A percentile compares a stretch with the other conserved stretches of the same genome.
Conservation (phyloP, 306 rosid species). For the Sicyos edulis region DNA sequence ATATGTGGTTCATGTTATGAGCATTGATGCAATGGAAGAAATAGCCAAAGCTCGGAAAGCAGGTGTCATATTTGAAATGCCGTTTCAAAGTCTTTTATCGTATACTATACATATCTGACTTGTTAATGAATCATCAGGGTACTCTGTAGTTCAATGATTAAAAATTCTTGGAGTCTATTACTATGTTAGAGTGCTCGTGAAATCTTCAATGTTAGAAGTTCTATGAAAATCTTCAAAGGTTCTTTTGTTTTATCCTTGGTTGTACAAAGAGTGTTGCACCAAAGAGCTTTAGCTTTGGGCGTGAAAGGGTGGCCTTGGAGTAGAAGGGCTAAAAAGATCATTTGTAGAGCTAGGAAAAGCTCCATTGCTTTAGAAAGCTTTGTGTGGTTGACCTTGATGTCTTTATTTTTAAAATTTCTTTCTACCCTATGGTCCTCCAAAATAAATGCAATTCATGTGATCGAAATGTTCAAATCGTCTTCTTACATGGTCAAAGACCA, state of each 20-base stretch:
- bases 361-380: not conserved
- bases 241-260: not conserved
- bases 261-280: not conserved
- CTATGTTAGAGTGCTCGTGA: not conserved
- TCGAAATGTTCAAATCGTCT: not conserved
- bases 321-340: not conserved
- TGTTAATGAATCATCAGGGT: not conserved
- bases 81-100: not conserved
- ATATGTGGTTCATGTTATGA: slow-evolving; percentile 92
- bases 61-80: slow-evolving; percentile 49
- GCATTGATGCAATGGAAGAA: slow-evolving; percentile 97
- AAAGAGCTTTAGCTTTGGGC: not conserved
- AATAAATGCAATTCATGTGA: not conserved
- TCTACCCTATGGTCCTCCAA: not conserved
- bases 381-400: slow-evolving; percentile 2
- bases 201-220: not conserved
- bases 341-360: not conserved
- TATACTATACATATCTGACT: not conserved
- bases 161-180: not conserved
- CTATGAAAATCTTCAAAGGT: not conserved
- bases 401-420: not conserved
- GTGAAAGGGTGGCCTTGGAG: not conserved
- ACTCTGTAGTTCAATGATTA: not conserved
- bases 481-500: not conserved
- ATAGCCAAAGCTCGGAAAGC: slow-evolving; percentile 79